Percentiles rank a stretch among this genome's conserved stretches.
These are phyloP conservation scores for Colletotrichum phormii DNA, from an alignment of 2,329 filamentous ascomycete genomes.

Conservation along the genomic window DNA sequence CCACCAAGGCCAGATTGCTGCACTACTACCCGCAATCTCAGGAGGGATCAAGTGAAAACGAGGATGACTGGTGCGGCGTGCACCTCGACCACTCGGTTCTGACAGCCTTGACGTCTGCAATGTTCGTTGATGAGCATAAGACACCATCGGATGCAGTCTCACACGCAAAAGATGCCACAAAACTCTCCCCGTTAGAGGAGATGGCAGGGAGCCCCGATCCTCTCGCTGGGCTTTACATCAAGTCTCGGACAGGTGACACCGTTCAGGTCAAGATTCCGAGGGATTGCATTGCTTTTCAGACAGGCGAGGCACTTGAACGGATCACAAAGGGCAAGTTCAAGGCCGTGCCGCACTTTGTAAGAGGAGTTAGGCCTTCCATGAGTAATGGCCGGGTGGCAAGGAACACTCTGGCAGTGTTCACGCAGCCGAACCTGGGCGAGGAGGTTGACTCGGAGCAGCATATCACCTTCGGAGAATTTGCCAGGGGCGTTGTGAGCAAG, in stretches of 20 bases:
- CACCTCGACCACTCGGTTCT: slow-evolving; percentile 88
- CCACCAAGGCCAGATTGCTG: slow-evolving; percentile 89
- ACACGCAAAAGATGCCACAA: slow-evolving; percentile 37
- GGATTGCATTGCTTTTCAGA: slow-evolving; percentile 95
- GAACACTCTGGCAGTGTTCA: slow-evolving; percentile 96
- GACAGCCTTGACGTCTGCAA: slow-evolving; percentile 91
- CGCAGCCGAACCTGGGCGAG: slow-evolving; percentile 90
- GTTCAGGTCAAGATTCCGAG: slow-evolving; percentile 91
- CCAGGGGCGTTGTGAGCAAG: slow-evolving; percentile 68
- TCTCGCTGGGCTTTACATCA: slow-evolving; percentile 90
- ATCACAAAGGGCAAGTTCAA: slow-evolving; percentile 91
- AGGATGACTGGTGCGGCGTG: slow-evolving; percentile 74
- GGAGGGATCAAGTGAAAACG: slow-evolving; percentile 28
- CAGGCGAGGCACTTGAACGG: slow-evolving; percentile 87
- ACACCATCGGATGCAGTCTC: slow-evolving; percentile 48
- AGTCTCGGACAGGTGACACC: slow-evolving; percentile 81
- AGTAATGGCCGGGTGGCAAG: slow-evolving; percentile 70
- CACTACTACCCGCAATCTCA: slow-evolving; percentile 84
- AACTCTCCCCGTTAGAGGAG: slow-evolving; percentile 71
- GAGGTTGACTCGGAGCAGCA: slow-evolving; percentile 76
- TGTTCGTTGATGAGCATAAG: slow-evolving; percentile 87
- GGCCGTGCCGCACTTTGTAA: slow-evolving; percentile 95
- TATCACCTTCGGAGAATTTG: slow-evolving; percentile 83
- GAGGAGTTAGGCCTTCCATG: slow-evolving; percentile 72
- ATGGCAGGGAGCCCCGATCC: slow-evolving; percentile 83